Evolutionary conservation across 2,329 filamentous ascomycete genomes (phyloP).

Genomic region (Colletotrichum falcatum): DNA sequence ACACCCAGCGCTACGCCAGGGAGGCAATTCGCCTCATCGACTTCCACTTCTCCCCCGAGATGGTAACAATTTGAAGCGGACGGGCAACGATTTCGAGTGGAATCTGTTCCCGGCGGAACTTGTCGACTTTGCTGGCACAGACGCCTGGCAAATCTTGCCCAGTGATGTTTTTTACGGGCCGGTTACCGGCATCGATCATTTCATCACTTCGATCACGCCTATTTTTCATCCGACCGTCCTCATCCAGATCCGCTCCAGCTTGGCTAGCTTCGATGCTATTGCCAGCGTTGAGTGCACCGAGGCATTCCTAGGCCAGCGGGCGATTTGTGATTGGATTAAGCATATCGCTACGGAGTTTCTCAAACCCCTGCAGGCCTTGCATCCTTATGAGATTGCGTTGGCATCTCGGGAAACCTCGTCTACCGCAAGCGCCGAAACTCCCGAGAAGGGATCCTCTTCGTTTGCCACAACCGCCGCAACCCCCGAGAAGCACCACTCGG

Average conservation of each 20-base stretch:
- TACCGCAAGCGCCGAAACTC: too few species aligned
- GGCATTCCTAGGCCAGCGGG: not conserved
- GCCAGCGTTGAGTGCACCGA: slow-evolving; percentile 4
- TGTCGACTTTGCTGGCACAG: not conserved
- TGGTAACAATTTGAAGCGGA: not conserved
- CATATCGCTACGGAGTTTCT: not conserved
- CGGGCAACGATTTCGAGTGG: not conserved
- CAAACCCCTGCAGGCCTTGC: not conserved
- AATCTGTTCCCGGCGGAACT: not conserved
- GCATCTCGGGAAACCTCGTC: too few species aligned
- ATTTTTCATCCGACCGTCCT: not conserved
- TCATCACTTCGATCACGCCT: not conserved
- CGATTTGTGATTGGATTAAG: not conserved
- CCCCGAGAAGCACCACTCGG: too few species aligned
- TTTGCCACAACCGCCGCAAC: too few species aligned
- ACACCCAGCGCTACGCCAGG: not conserved
- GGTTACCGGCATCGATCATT: not conserved
- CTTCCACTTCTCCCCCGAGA: not conserved
- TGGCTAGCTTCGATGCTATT: not conserved
- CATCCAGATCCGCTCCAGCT: not conserved
- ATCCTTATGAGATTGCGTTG: too few species aligned
- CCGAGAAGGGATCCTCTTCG: too few species aligned
- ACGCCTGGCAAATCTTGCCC: not conserved
- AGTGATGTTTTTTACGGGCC: too few species aligned
- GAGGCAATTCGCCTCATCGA: not conserved